phyloP scores from a whole-genome alignment of 208 protist species.

The Strigomonas galati region DNA sequence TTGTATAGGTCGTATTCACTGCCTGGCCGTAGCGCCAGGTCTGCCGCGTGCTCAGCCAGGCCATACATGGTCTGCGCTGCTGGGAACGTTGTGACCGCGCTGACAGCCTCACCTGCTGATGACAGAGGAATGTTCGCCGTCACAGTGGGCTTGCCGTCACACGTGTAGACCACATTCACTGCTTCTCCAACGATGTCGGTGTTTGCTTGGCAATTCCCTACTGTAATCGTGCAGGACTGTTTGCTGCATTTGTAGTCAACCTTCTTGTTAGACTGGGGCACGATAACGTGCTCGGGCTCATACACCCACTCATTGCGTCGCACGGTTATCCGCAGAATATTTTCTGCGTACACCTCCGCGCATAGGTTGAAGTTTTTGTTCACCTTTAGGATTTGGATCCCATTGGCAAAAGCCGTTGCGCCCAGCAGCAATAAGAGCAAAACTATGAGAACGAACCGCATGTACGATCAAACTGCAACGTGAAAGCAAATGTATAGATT shows the following conservation, averaged over 20 bases:
- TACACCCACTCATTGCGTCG: slow-evolving; percentile 24
- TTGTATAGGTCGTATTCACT: slow-evolving; percentile 96
- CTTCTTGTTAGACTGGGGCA: neutral
- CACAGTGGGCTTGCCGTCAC: neutral
- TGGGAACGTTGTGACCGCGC: slow-evolving; percentile 44
- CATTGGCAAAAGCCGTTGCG: neutral
- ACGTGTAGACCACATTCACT: neutral
- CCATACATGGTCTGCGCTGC: slow-evolving; percentile 88
- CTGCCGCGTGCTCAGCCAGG: slow-evolving; percentile 94
- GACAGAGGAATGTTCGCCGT: no score
- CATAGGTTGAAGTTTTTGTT: slow-evolving; percentile 19
- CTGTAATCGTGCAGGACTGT: neutral
- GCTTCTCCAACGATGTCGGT: neutral
- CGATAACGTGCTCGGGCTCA: slow-evolving; percentile 20
- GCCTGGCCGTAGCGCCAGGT: slow-evolving; percentile 74
- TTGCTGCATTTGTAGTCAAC: neutral
- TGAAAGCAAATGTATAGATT: no score
- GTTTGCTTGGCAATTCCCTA: neutral
- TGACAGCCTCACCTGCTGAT: neutral
- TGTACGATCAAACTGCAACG: no score
- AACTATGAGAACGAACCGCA: no score
- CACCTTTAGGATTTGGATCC: slow-evolving; percentile 12
- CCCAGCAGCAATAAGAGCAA: neutral
- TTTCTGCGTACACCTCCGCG: slow-evolving; percentile 27
- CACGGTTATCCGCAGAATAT: slow-evolving; percentile 33